These are phyloP conservation scores for Kodamaea sp. DNA, from an alignment of 1,139 yeast species.

Conservation along the genomic window DNA sequence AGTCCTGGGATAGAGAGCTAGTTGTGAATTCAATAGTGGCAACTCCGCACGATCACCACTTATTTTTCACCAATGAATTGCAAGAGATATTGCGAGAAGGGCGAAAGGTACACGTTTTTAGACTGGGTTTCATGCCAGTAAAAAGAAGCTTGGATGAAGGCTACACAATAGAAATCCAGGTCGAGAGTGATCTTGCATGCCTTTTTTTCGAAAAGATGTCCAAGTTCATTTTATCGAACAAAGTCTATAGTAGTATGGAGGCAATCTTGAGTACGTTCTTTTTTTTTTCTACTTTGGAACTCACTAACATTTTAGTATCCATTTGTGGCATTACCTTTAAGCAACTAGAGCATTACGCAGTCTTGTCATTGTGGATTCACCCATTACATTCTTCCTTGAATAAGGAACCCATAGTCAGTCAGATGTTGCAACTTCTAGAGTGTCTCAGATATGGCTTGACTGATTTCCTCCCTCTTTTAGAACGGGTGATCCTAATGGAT, in stretches of 20 bases:
- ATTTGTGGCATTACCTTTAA: slow-evolving; percentile 10
- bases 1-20: slow-evolving; percentile 2
- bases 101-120: slow-evolving; percentile 9
- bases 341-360: background rate
- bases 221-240: slow-evolving; percentile 8
- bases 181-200: slow-evolving; percentile 3
- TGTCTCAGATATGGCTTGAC: no score
- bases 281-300: background rate
- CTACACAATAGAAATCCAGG: slow-evolving; percentile 25
- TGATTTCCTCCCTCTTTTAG: no score
- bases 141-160: slow-evolving; percentile 35
- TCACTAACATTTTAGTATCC: slow-evolving; percentile 9
- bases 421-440: no score
- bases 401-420: no score
- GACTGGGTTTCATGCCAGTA: slow-evolving; percentile 13
- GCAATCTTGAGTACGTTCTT: background rate
- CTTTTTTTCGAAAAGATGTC: slow-evolving; percentile 7
- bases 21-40: slow-evolving; percentile 6
- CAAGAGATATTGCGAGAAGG: background rate
- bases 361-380: slow-evolving; percentile 7
- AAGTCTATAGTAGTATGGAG: slow-evolving; percentile 8
- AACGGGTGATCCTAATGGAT: slow-evolving; percentile 3
- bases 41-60: slow-evolving; percentile 7
- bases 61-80: slow-evolving; percentile 4
- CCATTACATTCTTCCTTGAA: slow-evolving; percentile 4